Evolutionary conservation across 1,139 yeast genomes (phyloP), one percentile per base, ranked within the genome.

Genomic region (Yamadazyma triangularis): DNA sequence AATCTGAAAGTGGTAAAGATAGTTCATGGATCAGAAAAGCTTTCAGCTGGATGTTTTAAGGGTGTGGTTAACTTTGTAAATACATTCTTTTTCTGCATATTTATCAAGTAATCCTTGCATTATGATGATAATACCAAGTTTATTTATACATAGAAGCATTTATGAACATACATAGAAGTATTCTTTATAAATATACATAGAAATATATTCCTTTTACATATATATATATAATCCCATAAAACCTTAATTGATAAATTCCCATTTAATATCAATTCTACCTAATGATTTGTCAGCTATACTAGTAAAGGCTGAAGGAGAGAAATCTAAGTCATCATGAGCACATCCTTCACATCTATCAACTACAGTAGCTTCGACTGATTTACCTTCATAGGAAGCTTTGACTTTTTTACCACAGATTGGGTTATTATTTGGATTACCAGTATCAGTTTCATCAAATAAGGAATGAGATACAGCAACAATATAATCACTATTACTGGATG

Each of bases 311-410:
- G 58, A 31, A 8, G 73, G 73, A n/a, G 73, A 64, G 29, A 68
- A 60, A 43, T 67, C 73, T 45, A 68, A 62, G 41, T 62, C 69
- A 40, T 56, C 26, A 25, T 49, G 44, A 15, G 48, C 39, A 42
- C 73, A 67, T 12, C 65, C 73, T 34, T 46, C 61, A 47, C 73
- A 67, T 28, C 65, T 44, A 47, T 67, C 73, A 19, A 57, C 64
- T 12, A 66, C 69, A 10, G 65, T 60, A 15, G 66, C 73, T 27
- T 57, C 62, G 26, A 66, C 72, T 21, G 70, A 56, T 32, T 64
- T 65, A 22, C 65, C 70, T 35, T 55, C 47, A 44, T 53, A 64
- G 39, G 36, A 47, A 8, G 67, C 73, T 36, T 50, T 53, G 39
- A 68, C 61, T 39, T 64, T 60, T 40, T 53, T 58, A 16, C 71